These are phyloP conservation scores for Balansia obtecta DNA, from an alignment of 2,329 filamentous ascomycete species.

Conservation along the genomic window DNA sequence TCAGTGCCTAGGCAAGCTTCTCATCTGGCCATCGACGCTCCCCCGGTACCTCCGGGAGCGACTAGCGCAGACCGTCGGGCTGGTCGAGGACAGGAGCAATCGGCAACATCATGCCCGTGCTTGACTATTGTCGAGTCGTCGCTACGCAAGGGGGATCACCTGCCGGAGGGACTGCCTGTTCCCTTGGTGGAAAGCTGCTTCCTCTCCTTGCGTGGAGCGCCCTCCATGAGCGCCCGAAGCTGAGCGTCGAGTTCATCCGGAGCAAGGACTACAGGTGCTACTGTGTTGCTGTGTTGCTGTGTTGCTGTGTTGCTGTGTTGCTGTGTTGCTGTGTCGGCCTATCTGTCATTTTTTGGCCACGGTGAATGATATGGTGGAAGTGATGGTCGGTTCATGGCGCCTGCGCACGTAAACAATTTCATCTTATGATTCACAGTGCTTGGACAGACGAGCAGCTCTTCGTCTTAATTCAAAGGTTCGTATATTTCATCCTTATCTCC, in stretches of 20 bases:
- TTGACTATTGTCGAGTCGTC: constrained; percentile 35
- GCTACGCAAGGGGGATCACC: constrained; percentile 31
- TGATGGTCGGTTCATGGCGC: background rate
- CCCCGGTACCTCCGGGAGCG: constrained; percentile 27
- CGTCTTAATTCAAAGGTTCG: no score
- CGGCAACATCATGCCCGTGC: constrained; percentile 37
- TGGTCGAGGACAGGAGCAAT: constrained; percentile 31
- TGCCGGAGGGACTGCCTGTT: constrained; percentile 34
- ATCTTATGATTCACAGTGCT: no score
- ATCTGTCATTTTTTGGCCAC: no score
- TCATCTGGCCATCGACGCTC: constrained; percentile 22
- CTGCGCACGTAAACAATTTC: background rate
- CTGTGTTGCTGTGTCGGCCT: no score
- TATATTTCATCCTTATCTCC: background rate
- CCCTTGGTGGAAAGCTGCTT: constrained; percentile 28
- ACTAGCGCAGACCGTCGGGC: constrained; percentile 23
- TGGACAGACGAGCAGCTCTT: no score
- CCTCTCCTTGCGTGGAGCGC: constrained; percentile 16
- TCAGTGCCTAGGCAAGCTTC: constrained; percentile 19
- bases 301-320: no score
- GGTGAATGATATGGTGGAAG: no score
- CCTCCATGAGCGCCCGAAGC: constrained; percentile 11
- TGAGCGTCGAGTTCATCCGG: constrained; percentile 22
- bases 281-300: constrained; percentile 33
- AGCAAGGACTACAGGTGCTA: constrained; percentile 32